Evolutionary conservation across 2,329 filamentous ascomycete genomes (phyloP).

Genomic region (Nannizziopsis arthrosporioides): DNA sequence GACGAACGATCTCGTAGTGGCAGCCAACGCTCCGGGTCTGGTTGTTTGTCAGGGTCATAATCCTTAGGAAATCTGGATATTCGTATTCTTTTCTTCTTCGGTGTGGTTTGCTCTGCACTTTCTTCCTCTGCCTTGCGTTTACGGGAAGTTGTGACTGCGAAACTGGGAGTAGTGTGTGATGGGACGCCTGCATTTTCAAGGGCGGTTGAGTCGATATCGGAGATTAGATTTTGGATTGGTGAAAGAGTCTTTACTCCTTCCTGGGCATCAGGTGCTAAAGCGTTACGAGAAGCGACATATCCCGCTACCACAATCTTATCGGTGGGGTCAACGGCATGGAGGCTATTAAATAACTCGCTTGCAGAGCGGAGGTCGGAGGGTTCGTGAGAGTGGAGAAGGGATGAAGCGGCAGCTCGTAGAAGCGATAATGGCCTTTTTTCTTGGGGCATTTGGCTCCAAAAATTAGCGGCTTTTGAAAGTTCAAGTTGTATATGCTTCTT

Average conservation of each 20-base stretch:
- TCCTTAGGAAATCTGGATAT: slow-evolving; percentile 40
- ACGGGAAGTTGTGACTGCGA: slow-evolving; percentile 18
- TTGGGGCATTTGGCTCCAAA: slow-evolving; percentile 61
- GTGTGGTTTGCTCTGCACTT: slow-evolving; percentile 21
- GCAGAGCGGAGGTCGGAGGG: slow-evolving; percentile 57
- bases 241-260: slow-evolving; percentile 30
- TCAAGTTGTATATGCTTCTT: slow-evolving; percentile 59
- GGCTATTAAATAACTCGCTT: slow-evolving; percentile 62
- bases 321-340: slow-evolving; percentile 51
- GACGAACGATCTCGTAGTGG: slow-evolving; percentile 78
- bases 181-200: slow-evolving; percentile 36
- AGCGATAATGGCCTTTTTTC: slow-evolving; percentile 50
- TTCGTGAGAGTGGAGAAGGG: slow-evolving; percentile 65
- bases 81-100: slow-evolving; percentile 32
- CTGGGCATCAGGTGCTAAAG: slow-evolving; percentile 30
- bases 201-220: slow-evolving; percentile 33
- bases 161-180: slow-evolving; percentile 22
- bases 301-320: slow-evolving; percentile 67
- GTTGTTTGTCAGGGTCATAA: slow-evolving; percentile 59
- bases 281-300: slow-evolving; percentile 70
- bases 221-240: slow-evolving; percentile 31
- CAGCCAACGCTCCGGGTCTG: slow-evolving; percentile 87
- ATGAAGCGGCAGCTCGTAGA: slow-evolving; percentile 68
- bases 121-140: slow-evolving; percentile 30
- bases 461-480: slow-evolving; percentile 63